phyloP scores from a whole-genome alignment of 768 basidiomycete species.

The Mycena latifolia region DNA sequence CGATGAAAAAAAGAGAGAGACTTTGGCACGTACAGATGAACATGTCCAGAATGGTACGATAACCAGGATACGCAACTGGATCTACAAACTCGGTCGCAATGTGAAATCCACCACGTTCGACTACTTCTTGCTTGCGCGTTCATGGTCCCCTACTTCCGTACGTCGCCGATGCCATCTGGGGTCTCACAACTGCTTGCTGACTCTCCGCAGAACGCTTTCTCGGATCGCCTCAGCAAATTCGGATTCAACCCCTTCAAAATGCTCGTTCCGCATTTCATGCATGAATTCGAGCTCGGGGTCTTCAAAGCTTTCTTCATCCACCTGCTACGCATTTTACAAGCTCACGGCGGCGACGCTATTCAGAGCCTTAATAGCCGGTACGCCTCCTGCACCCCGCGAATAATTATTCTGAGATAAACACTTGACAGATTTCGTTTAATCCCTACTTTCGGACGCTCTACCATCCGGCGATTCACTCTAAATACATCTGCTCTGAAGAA shows the following conservation, averaged over 20 bases:
- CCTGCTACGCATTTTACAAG: conserved; percentile 46
- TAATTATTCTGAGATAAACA: not conserved
- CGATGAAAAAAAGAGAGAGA: conserved; percentile 25
- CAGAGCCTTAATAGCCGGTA: conserved; percentile 42
- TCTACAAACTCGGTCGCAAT: conserved; percentile 37
- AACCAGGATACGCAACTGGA: conserved; percentile 36
- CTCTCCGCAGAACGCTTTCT: conserved; percentile 50
- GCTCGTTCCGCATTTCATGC: conserved; percentile 52
- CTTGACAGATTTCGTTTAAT: conserved; percentile 24
- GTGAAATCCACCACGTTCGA: conserved; percentile 40
- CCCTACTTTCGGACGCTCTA: conserved; percentile 41
- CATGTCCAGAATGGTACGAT: conserved; percentile 26
- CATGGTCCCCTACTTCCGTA: conserved; percentile 44
- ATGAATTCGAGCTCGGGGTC: conserved; percentile 55
- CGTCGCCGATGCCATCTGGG: conserved; percentile 18
- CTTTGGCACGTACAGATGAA: conserved; percentile 28
- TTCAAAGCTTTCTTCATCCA: conserved; percentile 54
- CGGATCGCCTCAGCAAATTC: conserved; percentile 30
- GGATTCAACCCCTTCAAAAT: conserved; percentile 42
- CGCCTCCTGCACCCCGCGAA: not conserved
- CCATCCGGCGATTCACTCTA: conserved; percentile 38
- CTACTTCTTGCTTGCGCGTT: conserved; percentile 33
- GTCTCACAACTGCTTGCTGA: not conserved
- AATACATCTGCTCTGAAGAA: conserved; percentile 41
- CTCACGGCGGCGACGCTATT: conserved; percentile 31